phyloP scores from a whole-genome alignment of 2,329 filamentous ascomycete species.

The Fusarium austroafricanum region DNA sequence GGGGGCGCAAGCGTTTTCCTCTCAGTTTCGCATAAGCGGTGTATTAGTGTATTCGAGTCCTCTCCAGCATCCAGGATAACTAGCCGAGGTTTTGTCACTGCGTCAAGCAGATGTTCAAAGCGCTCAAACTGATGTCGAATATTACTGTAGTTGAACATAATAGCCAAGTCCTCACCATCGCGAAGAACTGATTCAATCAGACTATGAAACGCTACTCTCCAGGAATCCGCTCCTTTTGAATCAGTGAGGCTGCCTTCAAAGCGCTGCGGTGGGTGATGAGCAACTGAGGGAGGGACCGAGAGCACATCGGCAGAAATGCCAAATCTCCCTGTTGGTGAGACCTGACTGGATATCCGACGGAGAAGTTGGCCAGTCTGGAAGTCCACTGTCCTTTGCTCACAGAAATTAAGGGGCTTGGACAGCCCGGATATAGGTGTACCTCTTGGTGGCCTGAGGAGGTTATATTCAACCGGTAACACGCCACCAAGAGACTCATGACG shows the following conservation, averaged over 20 bases:
- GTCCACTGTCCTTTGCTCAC: conserved; percentile 55
- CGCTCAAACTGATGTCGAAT: conserved; percentile 65
- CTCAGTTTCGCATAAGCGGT: conserved; percentile 4
- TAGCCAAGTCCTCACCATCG: conserved; percentile 70
- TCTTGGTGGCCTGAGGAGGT: conserved; percentile 54
- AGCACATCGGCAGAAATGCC: conserved; percentile 52
- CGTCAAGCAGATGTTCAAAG: conserved; percentile 62
- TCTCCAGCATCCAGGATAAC: conserved; percentile 66
- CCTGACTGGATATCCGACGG: conserved; percentile 56
- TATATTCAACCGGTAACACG: conserved; percentile 54
- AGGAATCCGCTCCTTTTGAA: conserved; percentile 53
- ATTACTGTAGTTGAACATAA: conserved; percentile 67
- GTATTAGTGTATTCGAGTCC: conserved; percentile 62
- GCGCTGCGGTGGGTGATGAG: conserved; percentile 26
- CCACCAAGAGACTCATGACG: conserved; percentile 50
- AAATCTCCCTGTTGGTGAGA: conserved; percentile 61
- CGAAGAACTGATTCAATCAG: conserved; percentile 67
- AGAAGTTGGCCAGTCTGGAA: conserved; percentile 61
- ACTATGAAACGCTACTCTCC: conserved; percentile 67
- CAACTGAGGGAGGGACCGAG: conserved; percentile 35
- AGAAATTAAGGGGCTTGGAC: conserved; percentile 47
- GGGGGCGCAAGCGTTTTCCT: conserved; percentile 3
- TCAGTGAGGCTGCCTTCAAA: conserved; percentile 42
- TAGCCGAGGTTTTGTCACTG: conserved; percentile 62
- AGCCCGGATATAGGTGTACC: conserved; percentile 56